These are phyloP conservation scores for Plasmodium gallinaceum DNA, from an alignment of 169 alveolate species.

Conservation along the genomic window DNA sequence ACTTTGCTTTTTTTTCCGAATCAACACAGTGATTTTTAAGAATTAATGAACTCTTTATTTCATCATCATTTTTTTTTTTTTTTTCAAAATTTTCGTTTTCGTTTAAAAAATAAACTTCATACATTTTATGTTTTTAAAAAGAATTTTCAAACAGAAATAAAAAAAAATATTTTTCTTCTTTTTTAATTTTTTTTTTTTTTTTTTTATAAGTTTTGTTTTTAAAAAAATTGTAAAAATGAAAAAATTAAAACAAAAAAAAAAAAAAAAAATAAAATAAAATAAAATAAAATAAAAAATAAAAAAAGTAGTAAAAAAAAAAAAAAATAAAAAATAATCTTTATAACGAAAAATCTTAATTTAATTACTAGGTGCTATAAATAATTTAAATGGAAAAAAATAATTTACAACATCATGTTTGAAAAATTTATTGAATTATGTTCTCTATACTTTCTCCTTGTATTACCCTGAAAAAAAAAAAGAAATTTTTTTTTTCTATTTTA, in stretches of 20 bases:
- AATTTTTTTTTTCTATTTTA: not conserved
- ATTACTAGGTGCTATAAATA: too few relatives aligned
- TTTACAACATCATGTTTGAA: slow-evolving; percentile 60
- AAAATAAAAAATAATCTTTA: not conserved
- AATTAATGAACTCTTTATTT: slow-evolving; percentile 45
- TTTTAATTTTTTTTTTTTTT: slow-evolving; percentile 6
- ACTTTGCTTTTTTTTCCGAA: slow-evolving; percentile 36
- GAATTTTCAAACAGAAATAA: not conserved
- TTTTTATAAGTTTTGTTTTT: slow-evolving; percentile 12
- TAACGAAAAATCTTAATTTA: not conserved
- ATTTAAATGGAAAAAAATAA: not conserved
- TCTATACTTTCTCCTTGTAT: slow-evolving; percentile 27
- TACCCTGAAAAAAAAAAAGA: slow-evolving; percentile 46
- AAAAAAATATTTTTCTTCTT: not conserved
- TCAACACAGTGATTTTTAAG: slow-evolving; percentile 32
- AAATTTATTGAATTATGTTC: slow-evolving; percentile 22
- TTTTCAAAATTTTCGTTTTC: slow-evolving; percentile 53
- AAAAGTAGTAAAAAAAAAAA: not conserved
- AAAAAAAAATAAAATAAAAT: not conserved
- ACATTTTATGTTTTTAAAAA: slow-evolving; percentile 24
- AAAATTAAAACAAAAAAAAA: slow-evolving; percentile 18
- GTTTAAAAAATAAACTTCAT: slow-evolving; percentile 63
- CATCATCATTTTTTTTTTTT: slow-evolving; percentile 29
- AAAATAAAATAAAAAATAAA: not conserved
- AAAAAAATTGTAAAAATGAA: slow-evolving; percentile 21